These are phyloP conservation scores for Funneliformis geosporum DNA, from an alignment of 192 early-diverging fungal genomes.

Conservation along the genomic window DNA sequence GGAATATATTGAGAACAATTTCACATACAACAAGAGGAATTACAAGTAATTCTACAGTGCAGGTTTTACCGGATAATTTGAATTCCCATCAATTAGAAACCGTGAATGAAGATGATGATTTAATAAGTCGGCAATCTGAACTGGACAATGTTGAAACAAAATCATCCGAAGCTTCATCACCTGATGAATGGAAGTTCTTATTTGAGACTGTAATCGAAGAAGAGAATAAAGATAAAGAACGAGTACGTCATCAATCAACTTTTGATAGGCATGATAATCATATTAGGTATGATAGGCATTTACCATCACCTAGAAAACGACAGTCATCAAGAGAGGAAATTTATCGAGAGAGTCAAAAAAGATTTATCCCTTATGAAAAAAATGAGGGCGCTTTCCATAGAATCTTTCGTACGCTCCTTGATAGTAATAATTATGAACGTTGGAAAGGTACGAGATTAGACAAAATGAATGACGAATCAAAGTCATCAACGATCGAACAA, in stretches of 20 bases:
- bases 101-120: not conserved
- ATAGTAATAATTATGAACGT: not conserved
- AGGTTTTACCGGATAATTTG: not conserved
- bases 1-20: not conserved
- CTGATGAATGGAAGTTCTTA: slow-evolving; percentile 4
- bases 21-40: not conserved
- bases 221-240: not conserved
- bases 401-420: not conserved
- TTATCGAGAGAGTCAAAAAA: not conserved
- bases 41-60: not conserved
- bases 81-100: not conserved
- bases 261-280: not conserved
- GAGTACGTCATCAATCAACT: too few relatives aligned
- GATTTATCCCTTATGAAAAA: not conserved
- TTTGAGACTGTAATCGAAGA: not conserved
- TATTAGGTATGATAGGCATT: not conserved
- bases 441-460: not conserved
- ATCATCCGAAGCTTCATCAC: too few relatives aligned
- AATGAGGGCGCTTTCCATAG: not conserved
- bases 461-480: not conserved
- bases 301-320: not conserved
- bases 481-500: slow-evolving; percentile 6
- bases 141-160: not conserved
- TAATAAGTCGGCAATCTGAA: not conserved
- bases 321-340: not conserved